These are phyloP conservation scores for Cyclocybe cylindracea DNA, from an alignment of 768 basidiomycete genomes.

Conservation along the genomic window DNA sequence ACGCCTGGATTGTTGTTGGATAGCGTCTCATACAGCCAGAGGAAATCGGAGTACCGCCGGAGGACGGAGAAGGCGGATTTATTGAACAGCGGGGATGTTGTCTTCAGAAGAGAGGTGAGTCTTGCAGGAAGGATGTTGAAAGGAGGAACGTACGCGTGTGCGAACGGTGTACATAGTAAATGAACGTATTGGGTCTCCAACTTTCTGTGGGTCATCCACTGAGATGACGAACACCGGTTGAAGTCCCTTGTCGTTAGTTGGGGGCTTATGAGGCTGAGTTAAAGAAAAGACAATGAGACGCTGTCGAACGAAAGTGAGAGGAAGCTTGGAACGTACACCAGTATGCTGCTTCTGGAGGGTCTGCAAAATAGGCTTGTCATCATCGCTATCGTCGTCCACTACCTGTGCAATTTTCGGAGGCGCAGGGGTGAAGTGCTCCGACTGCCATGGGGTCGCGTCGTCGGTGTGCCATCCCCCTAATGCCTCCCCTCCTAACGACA, in stretches of 20 bases:
- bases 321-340: slow-evolving; percentile 27
- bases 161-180: slow-evolving; percentile 98
- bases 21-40: slow-evolving; percentile 93
- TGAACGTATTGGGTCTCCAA: slow-evolving; percentile 92
- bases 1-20: slow-evolving; percentile 93
- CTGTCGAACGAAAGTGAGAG: neutral
- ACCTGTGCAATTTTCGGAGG: slow-evolving; percentile 14
- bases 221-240: slow-evolving; percentile 81
- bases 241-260: slow-evolving; percentile 43
- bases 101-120: slow-evolving; percentile 41
- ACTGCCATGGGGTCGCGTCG: slow-evolving; percentile 38
- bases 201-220: slow-evolving; percentile 96
- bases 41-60: slow-evolving; percentile 95
- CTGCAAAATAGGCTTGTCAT: slow-evolving; percentile 67
- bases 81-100: slow-evolving; percentile 81
- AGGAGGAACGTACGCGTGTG: slow-evolving; percentile 60
- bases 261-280: slow-evolving; percentile 3
- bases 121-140: slow-evolving; percentile 3
- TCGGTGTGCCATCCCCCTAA: slow-evolving; percentile 55
- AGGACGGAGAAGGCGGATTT: slow-evolving; percentile 90
- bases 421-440: slow-evolving; percentile 25
- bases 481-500: slow-evolving; percentile 38
- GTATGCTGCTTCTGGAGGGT: slow-evolving; percentile 33
- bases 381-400: slow-evolving; percentile 62
- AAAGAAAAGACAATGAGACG: neutral